A percentile compares a stretch with the other conserved stretches of the same genome.
These are phyloP conservation scores for Lentinula lateritia DNA, from an alignment of 768 basidiomycete genomes.

Conservation along the genomic window DNA sequence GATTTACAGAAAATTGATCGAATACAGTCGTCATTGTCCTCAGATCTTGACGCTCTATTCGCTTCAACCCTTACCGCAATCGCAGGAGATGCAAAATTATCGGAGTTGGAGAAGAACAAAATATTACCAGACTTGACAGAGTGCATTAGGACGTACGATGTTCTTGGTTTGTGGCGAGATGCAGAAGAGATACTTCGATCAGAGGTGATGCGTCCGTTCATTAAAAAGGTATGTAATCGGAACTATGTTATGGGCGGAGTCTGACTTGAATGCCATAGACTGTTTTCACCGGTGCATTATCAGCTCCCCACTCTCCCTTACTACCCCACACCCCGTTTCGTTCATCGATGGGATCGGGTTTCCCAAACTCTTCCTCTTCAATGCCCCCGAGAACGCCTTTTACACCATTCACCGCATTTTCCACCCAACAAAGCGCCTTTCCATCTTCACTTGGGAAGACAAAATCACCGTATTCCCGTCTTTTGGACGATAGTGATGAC, in stretches of 20 bases:
- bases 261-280: constrained; percentile 39
- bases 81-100: constrained; percentile 41
- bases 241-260: neutral
- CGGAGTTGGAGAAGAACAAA: constrained; percentile 63
- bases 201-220: constrained; percentile 68
- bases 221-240: constrained; percentile 55
- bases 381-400: constrained; percentile 52
- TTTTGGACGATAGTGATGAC: constrained; percentile 64
- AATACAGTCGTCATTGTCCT: constrained; percentile 78
- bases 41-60: constrained; percentile 83
- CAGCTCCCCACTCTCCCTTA: constrained; percentile 66
- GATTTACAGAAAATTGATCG: constrained; percentile 63
- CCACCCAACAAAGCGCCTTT: constrained; percentile 33
- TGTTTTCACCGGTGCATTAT: constrained; percentile 65
- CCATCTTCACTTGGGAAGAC: constrained; percentile 20
- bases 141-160: constrained; percentile 75
- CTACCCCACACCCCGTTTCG: constrained; percentile 72
- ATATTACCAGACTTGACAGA: constrained; percentile 65
- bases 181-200: constrained; percentile 82
- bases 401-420: constrained; percentile 42
- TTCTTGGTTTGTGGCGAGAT: constrained; percentile 74
- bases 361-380: constrained; percentile 46
- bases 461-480: constrained; percentile 33
- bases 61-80: constrained; percentile 51
- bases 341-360: constrained; percentile 30